A percentile compares a stretch with the other conserved stretches of the same genome.
Conservation (phyloP, 1,139 yeast species). For the Yamadazyma diospyri region DNA sequence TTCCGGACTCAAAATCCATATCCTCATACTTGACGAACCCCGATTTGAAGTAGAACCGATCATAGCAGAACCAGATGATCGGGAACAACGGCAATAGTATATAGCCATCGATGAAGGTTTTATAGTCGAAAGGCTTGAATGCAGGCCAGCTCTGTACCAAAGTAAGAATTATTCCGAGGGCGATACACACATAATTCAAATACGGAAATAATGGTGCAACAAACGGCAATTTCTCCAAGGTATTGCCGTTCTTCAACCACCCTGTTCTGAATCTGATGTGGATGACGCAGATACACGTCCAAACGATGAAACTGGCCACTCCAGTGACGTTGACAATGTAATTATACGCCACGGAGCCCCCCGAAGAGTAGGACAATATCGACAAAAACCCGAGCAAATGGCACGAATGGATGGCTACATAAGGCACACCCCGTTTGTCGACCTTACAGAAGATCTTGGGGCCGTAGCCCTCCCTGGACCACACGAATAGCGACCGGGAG, state of each 20-base stretch:
- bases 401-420: conserved; percentile 36
- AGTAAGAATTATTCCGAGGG: conserved; percentile 29
- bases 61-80: conserved; percentile 8
- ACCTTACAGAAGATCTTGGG: conserved; percentile 33
- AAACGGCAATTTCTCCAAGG: conserved; percentile 25
- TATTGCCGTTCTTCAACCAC: conserved; percentile 30
- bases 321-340: conserved; percentile 43
- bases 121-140: conserved; percentile 45
- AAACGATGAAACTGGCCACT: conserved; percentile 37
- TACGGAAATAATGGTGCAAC: conserved; percentile 35
- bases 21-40: conserved; percentile 6
- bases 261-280: conserved; percentile 39
- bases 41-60: conserved; percentile 5
- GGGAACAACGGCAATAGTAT: conserved; percentile 32
- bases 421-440: conserved; percentile 34
- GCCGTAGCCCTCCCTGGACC: conserved; percentile 37
- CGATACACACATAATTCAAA: conserved; percentile 19
- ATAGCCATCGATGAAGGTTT: conserved; percentile 33
- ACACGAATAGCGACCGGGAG: conserved; percentile 34
- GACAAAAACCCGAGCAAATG: conserved; percentile 34
- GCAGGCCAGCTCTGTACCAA: conserved; percentile 50
- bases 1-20: conserved; percentile 9
- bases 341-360: conserved; percentile 40
- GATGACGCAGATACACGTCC: conserved; percentile 39
- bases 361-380: conserved; percentile 22